A percentile compares a stretch with the other conserved stretches of the same genome.
Conservation (phyloP, 768 basidiomycete species). For the Collybia sp. region DNA sequence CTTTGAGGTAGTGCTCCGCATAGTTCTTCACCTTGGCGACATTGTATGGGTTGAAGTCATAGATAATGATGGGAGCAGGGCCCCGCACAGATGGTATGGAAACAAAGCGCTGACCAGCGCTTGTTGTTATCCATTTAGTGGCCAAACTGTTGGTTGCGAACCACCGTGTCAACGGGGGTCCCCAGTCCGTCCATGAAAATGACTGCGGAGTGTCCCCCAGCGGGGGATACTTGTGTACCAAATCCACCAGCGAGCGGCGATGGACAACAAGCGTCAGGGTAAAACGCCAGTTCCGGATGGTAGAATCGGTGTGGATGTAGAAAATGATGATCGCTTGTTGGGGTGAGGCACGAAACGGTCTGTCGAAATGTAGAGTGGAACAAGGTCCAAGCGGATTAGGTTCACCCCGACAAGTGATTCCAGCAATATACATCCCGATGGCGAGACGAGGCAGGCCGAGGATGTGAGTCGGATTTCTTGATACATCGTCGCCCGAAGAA, state of each 20-base stretch:
- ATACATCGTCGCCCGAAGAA: constrained; percentile 6
- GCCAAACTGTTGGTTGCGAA: constrained; percentile 19
- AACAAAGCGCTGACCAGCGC: constrained; percentile 27
- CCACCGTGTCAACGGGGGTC: constrained; percentile 27
- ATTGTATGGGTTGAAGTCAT: background rate
- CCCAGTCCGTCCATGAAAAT: constrained; percentile 27
- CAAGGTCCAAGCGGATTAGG: constrained; percentile 28
- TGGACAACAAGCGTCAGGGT: constrained; percentile 28
- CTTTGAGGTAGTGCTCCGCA: background rate
- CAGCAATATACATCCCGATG: constrained; percentile 12
- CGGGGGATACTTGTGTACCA: constrained; percentile 6
- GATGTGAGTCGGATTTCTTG: constrained; percentile 13
- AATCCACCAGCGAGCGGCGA: constrained; percentile 20
- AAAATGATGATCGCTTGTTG: constrained; percentile 29
- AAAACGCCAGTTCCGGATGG: constrained; percentile 7
- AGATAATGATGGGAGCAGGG: background rate
- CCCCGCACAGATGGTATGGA: constrained; percentile 10
- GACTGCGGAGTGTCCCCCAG: background rate
- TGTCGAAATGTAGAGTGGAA: constrained; percentile 5
- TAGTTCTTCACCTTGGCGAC: background rate
- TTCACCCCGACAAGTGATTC: constrained; percentile 33
- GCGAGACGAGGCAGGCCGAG: constrained; percentile 26
- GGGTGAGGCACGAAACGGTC: constrained; percentile 18
- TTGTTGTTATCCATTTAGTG: constrained; percentile 36
- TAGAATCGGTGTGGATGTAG: constrained; percentile 19